These are phyloP conservation scores for Trichoderma gamsii DNA, from an alignment of 495 filamentous ascomycete genomes.

Conservation along the genomic window DNA sequence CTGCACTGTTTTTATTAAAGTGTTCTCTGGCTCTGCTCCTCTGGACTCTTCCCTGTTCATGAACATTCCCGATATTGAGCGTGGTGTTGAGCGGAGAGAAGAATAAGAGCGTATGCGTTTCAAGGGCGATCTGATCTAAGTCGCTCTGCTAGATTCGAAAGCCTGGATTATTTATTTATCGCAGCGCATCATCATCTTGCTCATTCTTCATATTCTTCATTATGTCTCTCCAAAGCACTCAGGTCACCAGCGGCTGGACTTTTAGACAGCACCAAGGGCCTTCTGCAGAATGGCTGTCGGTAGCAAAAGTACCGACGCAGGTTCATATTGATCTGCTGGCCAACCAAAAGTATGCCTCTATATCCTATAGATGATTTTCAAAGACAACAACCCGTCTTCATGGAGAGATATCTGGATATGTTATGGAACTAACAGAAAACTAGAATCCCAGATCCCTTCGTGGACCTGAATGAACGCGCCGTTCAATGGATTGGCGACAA, in stretches of 20 bases:
- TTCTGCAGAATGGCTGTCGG: slow-evolving; percentile 42
- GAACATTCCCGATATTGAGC: neutral
- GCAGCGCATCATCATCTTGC: neutral
- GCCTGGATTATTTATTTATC: neutral
- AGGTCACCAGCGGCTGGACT: slow-evolving; percentile 39
- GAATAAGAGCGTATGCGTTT: neutral
- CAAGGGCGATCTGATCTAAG: neutral
- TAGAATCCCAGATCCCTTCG: slow-evolving; percentile 51
- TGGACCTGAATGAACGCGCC: slow-evolving; percentile 55
- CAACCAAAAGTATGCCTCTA: slow-evolving; percentile 27
- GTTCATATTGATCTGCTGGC: slow-evolving; percentile 60
- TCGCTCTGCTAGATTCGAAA: neutral
- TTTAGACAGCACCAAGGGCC: slow-evolving; percentile 40
- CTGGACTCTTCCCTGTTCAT: neutral
- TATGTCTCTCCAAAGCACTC: slow-evolving; percentile 16
- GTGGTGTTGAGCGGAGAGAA: neutral
- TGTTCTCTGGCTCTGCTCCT: neutral
- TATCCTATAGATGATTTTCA: neutral
- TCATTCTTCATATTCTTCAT: neutral
- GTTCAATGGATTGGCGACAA: slow-evolving; percentile 65
- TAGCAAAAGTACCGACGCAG: slow-evolving; percentile 52
- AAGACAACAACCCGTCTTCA: no score
- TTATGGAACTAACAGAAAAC: neutral
- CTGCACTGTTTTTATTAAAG: neutral
- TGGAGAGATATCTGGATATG: no score